A percentile compares a stretch with the other conserved stretches of the same genome.
Conservation (phyloP, 345 rosid genomes). For the Cardamine chenopodiifolia region DNA sequence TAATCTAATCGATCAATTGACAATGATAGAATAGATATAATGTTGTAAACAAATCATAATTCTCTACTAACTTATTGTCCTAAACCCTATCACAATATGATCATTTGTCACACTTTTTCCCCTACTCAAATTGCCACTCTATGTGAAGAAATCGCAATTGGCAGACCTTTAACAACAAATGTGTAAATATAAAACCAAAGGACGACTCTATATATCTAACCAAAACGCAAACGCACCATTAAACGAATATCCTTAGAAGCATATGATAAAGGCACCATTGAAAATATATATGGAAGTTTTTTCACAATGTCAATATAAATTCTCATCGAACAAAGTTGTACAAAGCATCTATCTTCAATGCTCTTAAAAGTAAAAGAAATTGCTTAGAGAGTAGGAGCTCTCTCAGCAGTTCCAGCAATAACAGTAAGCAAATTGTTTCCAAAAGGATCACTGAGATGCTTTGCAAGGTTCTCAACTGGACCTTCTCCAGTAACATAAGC, state of each 20-base stretch:
- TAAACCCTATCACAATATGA: neutral
- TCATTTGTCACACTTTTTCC: neutral
- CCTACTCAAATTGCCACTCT: neutral
- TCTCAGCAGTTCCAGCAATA: constrained; percentile 69
- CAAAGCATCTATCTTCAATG: constrained; percentile 32
- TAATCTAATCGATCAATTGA: too few relatives aligned
- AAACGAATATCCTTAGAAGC: neutral
- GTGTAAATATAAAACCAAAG: neutral
- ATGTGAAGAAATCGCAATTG: neutral
- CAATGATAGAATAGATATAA: too few relatives aligned
- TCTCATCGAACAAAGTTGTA: constrained; percentile 38
- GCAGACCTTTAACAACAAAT: neutral
- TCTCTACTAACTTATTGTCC: neutral
- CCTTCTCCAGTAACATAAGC: constrained; percentile 97
- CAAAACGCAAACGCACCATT: neutral
- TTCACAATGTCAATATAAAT: constrained; percentile 33
- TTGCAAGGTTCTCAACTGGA: constrained; percentile 88
- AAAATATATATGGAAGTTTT: constrained; percentile 23
- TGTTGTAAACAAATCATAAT: neutral
- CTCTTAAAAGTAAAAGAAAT: constrained; percentile 7
- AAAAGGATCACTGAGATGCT: constrained; percentile 95
- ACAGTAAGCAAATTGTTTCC: constrained; percentile 98
- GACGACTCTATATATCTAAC: neutral
- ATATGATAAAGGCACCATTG: constrained; percentile 7
- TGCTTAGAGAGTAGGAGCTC: constrained; percentile 80